phyloP scores from a whole-genome alignment of 2,329 filamentous ascomycete species.

The Pyrenochaeta sp. region DNA sequence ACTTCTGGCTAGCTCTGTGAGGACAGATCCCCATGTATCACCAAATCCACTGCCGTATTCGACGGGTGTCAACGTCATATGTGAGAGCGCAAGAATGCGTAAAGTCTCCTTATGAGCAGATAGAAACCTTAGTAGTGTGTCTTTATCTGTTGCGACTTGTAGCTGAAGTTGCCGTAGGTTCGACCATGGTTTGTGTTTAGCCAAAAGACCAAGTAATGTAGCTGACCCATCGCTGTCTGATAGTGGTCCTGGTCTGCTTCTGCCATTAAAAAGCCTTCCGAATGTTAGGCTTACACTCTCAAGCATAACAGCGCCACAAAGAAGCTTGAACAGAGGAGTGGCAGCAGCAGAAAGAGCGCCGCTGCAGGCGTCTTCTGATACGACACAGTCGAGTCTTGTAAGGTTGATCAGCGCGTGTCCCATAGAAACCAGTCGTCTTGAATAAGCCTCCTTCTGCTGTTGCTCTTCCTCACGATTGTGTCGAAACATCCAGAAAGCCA shows the following conservation, averaged over 20 bases:
- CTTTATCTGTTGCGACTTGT: neutral
- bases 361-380: neutral
- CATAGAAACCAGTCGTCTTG: slow-evolving; percentile 1
- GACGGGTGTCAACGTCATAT: neutral
- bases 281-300: neutral
- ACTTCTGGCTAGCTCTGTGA: neutral
- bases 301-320: neutral
- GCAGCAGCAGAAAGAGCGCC: neutral
- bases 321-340: neutral
- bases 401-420: neutral
- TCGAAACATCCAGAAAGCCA: neutral
- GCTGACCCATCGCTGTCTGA: neutral
- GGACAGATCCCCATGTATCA: neutral
- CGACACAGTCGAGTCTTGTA: slow-evolving; percentile 1
- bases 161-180: slow-evolving; percentile 1
- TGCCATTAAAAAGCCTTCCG: neutral
- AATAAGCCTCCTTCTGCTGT: neutral
- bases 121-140: slow-evolving; percentile 1
- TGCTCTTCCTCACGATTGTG: neutral
- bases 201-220: neutral
- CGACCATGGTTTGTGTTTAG: neutral
- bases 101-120: neutral
- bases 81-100: neutral
- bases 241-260: neutral
- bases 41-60: too few species aligned